Evolutionary conservation across 371 early-diverging fungal genomes (phyloP).

Genomic region (Actinomortierella wolfii): DNA sequence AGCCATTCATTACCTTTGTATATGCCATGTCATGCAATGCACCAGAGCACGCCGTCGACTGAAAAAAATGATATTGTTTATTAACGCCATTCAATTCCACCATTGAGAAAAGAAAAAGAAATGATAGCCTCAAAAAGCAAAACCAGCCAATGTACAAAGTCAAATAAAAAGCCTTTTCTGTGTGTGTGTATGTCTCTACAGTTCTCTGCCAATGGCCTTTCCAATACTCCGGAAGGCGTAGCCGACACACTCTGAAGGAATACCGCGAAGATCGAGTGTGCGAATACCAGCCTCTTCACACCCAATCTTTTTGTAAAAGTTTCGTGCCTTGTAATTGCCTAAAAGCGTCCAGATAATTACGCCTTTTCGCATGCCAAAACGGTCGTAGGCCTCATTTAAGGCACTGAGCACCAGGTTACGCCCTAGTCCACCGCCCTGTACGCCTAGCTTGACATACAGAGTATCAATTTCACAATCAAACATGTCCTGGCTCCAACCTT

Average conservation of each 20-base stretch:
- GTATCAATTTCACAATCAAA: constrained; percentile 45
- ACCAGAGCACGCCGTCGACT: no score
- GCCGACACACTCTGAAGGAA: constrained; percentile 23
- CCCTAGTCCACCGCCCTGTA: constrained; percentile 39
- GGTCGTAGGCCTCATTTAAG: constrained; percentile 28
- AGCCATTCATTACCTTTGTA: no score
- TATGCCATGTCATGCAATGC: no score
- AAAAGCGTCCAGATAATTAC: constrained; percentile 42
- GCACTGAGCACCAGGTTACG: constrained; percentile 36
- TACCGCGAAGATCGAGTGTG: constrained; percentile 22
- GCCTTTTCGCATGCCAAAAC: constrained; percentile 25
- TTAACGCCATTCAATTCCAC: no score
- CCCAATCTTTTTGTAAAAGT: constrained; percentile 31
- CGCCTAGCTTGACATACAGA: constrained; percentile 37
- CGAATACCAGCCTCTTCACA: constrained; percentile 21
- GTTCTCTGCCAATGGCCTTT: constrained; percentile 23
- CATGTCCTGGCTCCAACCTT: constrained; percentile 23
- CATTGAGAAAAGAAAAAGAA: no score
- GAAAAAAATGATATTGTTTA: no score
- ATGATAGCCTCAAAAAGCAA: no score
- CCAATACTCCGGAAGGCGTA: constrained; percentile 22
- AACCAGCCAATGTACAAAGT: no score
- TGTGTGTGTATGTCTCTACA: no score
- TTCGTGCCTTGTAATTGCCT: constrained; percentile 19
- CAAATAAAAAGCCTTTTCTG: no score